Percentiles rank a stretch among this genome's conserved stretches.
Evolutionary conservation across 345 rosid genomes (phyloP).

Genomic region (Cardamine chenopodiifolia): DNA sequence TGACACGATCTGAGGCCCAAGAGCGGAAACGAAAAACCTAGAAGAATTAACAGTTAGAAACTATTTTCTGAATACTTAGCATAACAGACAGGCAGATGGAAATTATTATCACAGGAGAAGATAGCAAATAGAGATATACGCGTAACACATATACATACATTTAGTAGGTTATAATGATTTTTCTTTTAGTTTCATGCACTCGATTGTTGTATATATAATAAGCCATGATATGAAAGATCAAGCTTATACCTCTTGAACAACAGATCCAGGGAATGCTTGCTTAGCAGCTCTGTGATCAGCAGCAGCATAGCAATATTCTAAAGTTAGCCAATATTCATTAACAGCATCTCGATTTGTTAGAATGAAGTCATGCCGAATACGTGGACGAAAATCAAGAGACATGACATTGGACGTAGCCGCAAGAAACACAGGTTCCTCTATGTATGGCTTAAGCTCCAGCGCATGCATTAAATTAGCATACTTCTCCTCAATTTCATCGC

Average conservation of each 20-base stretch:
- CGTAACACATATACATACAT: constrained; percentile 5
- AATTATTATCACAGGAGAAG: background rate
- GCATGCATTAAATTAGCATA: constrained; percentile 72
- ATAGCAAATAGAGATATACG: constrained; percentile 17
- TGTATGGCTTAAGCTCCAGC: constrained; percentile 85
- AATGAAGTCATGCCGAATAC: constrained; percentile 85
- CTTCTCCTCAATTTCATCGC: constrained; percentile 49
- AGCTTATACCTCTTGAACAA: constrained; percentile 77
- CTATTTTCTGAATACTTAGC: constrained; percentile 13
- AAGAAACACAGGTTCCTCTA: constrained; percentile 76
- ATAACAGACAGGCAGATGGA: constrained; percentile 1
- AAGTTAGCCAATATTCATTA: constrained; percentile 88
- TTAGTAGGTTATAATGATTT: background rate
- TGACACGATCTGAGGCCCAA: constrained; percentile 74
- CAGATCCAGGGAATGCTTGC: constrained; percentile 93
- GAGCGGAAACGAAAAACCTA: constrained; percentile 76
- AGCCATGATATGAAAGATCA: constrained; percentile 24
- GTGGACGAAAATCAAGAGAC: constrained; percentile 85
- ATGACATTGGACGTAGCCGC: constrained; percentile 54
- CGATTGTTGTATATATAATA: background rate
- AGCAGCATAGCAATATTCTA: constrained; percentile 96
- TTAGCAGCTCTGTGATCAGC: constrained; percentile 80
- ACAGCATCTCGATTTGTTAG: constrained; percentile 76
- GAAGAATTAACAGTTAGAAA: constrained; percentile 40
- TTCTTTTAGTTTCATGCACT: background rate